phyloP scores from a whole-genome alignment of 73 alveolate genomes.

The Urostyla sp. region DNA sequence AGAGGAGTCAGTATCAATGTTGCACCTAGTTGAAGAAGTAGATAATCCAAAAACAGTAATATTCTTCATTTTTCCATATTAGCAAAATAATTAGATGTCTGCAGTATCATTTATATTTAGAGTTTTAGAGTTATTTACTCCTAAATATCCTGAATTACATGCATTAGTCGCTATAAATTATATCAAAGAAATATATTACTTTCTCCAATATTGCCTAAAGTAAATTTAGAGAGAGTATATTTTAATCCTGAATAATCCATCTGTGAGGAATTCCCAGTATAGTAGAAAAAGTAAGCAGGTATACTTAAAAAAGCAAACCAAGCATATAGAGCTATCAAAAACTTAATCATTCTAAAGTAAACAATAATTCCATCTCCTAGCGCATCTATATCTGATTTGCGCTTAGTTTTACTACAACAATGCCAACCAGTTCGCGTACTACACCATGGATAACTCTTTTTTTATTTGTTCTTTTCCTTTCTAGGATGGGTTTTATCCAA shows the following conservation, averaged over 20 bases:
- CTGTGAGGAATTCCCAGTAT: conserved; percentile 9
- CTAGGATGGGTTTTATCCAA: conserved; percentile 53
- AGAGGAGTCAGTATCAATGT: not conserved
- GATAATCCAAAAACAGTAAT: conserved; percentile 7
- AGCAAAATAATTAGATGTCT: conserved; percentile 9
- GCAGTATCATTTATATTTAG: not conserved
- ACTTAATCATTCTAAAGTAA: conserved; percentile 62
- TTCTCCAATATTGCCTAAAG: conserved; percentile 49
- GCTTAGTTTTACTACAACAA: conserved; percentile 15
- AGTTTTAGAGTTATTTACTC: not conserved
- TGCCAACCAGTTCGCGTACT: conserved; percentile 60
- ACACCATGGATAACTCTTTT: not conserved
- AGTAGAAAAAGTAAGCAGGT: conserved; percentile 58
- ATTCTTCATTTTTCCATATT: conserved; percentile 17
- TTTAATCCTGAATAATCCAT: conserved; percentile 3
- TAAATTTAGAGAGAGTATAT: conserved; percentile 5
- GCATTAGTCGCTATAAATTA: conserved; percentile 16
- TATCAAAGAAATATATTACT: conserved; percentile 1
- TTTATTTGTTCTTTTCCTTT: not conserved
- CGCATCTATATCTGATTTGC: conserved; percentile 45
- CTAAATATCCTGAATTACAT: conserved; percentile 21
- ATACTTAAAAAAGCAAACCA: conserved; percentile 42
- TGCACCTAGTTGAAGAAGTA: conserved; percentile 1
- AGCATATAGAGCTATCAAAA: conserved; percentile 37
- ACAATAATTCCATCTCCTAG: conserved; percentile 61